These are phyloP conservation scores for Russula lepida DNA, from an alignment of 768 basidiomycete genomes.

Conservation along the genomic window DNA sequence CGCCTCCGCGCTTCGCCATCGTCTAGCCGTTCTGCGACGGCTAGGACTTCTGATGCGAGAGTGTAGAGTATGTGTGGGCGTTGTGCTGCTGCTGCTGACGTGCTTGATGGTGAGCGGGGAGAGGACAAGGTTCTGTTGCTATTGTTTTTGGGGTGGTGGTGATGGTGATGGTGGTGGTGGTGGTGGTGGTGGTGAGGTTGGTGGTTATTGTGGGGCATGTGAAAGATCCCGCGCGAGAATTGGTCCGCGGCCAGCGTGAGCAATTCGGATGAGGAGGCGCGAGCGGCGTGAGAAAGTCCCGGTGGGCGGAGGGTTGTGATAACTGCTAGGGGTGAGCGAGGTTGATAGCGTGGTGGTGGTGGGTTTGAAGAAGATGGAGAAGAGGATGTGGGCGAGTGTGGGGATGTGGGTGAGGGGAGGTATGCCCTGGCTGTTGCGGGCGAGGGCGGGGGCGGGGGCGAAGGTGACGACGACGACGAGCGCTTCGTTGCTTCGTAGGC, in stretches of 20 bases:
- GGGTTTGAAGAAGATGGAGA: not conserved
- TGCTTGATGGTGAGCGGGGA: not conserved
- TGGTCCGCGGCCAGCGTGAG: constrained; percentile 59
- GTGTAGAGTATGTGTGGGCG: constrained; percentile 53
- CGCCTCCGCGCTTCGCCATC: constrained; percentile 37
- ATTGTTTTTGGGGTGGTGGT: not conserved
- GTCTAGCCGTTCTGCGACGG: constrained; percentile 49
- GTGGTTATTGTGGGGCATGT: constrained; percentile 46
- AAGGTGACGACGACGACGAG: constrained; percentile 26
- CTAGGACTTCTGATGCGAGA: constrained; percentile 52
- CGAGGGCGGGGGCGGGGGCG: not conserved
- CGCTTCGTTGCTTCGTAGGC: constrained; percentile 36
- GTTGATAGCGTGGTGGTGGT: constrained; percentile 12
- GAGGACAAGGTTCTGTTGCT: not conserved
- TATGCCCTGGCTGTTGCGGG: not conserved
- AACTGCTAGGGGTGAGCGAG: constrained; percentile 40
- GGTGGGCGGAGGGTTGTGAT: constrained; percentile 44
- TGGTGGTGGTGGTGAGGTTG: constrained; percentile 20
- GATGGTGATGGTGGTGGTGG: not conserved
- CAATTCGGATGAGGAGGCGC: constrained; percentile 41
- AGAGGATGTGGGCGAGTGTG: not conserved
- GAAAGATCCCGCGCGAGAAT: constrained; percentile 59
- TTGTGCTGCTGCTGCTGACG: not conserved
- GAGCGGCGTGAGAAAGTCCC: constrained; percentile 35
- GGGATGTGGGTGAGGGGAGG: not conserved